Conservation (phyloP, 768 basidiomycete genomes). For the Calocybe gangraenosa region DNA sequence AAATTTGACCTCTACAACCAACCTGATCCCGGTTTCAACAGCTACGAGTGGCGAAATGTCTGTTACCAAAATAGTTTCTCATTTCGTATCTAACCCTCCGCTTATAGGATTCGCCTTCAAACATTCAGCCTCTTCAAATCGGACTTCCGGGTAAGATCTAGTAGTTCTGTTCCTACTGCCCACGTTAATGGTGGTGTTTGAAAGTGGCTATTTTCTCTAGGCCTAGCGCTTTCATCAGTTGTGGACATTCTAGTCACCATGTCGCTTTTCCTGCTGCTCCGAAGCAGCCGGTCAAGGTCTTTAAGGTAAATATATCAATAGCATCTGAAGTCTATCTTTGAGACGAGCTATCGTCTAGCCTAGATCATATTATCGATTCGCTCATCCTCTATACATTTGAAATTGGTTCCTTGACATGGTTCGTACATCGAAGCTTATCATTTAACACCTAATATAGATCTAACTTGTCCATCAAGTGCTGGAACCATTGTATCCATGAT, state of each 20-base stretch:
- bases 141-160: conserved; percentile 15
- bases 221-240: conserved; percentile 36
- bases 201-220: conserved; percentile 43
- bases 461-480: conserved; percentile 22
- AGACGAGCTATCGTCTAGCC: conserved; percentile 17
- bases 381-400: conserved; percentile 41
- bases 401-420: conserved; percentile 37
- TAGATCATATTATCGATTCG: conserved; percentile 32
- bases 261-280: conserved; percentile 21
- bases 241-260: conserved; percentile 34
- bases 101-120: conserved; percentile 17
- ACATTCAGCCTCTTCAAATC: conserved; percentile 17
- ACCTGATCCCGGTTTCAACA: conserved; percentile 1
- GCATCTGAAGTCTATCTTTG: not conserved
- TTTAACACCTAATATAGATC: not conserved
- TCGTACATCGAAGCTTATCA: not conserved
- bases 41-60: conserved; percentile 23
- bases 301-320: conserved; percentile 20
- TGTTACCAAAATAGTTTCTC: not conserved
- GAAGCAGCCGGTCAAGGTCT: conserved; percentile 24
- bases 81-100: not conserved
- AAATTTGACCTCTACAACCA: not conserved
- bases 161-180: not conserved
- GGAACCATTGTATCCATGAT: conserved; percentile 46
- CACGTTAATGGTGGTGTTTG: not conserved